Evolutionary conservation across 2,329 filamentous ascomycete genomes (phyloP).

Genomic region (Zarea fungicola): DNA sequence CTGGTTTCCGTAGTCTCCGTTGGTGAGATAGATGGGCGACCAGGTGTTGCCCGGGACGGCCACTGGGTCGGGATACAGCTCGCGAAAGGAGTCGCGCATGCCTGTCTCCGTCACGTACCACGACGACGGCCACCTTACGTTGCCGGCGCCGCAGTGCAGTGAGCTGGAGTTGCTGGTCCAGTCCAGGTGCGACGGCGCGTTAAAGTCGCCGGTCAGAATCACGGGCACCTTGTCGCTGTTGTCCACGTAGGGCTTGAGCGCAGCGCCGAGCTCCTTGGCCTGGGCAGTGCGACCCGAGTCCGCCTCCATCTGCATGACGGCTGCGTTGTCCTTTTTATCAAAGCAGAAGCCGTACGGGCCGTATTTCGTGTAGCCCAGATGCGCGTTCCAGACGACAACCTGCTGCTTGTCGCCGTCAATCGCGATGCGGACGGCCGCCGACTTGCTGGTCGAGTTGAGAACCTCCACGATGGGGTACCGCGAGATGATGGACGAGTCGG

Average conservation of each 20-base stretch:
- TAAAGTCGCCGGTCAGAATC: slow-evolving; percentile 37
- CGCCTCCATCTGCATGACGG: slow-evolving; percentile 29
- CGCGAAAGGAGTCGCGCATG: slow-evolving; percentile 34
- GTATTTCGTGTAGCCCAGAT: slow-evolving; percentile 33
- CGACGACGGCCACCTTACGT: slow-evolving; percentile 35
- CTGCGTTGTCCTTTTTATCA: slow-evolving; percentile 24
- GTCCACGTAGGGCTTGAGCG: slow-evolving; percentile 27
- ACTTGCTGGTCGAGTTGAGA: slow-evolving; percentile 20
- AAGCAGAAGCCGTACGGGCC: slow-evolving; percentile 40
- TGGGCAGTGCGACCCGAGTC: slow-evolving; percentile 32
- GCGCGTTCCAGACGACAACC: slow-evolving; percentile 31
- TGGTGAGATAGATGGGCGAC: slow-evolving; percentile 33
- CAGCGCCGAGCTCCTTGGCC: slow-evolving; percentile 27
- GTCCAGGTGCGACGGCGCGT: slow-evolving; percentile 39
- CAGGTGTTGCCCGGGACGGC: slow-evolving; percentile 32
- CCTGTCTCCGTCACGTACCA: slow-evolving; percentile 26
- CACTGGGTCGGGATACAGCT: slow-evolving; percentile 30
- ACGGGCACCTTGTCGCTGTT: slow-evolving; percentile 28
- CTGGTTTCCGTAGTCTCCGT: slow-evolving; percentile 19
- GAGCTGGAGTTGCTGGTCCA: slow-evolving; percentile 27
- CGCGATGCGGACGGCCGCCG: slow-evolving; percentile 29
- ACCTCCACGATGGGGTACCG: slow-evolving; percentile 33
- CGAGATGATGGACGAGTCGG: slow-evolving; percentile 30
- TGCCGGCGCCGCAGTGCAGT: slow-evolving; percentile 30
- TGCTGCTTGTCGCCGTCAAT: slow-evolving; percentile 27